Conservation (phyloP, 2,329 filamentous ascomycete genomes). For the Didymella segeticola region DNA sequence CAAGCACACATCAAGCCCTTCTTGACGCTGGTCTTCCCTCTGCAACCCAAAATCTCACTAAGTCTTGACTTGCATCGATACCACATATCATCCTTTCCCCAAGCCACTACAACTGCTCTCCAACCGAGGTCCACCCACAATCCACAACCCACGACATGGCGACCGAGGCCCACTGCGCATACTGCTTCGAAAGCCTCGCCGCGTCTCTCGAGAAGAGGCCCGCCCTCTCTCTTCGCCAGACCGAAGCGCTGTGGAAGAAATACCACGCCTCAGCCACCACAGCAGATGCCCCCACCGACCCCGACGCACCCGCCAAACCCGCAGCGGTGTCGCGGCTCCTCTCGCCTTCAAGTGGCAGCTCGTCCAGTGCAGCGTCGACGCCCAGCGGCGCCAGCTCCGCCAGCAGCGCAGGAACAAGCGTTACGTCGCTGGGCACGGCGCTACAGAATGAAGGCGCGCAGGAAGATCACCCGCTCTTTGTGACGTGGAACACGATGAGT, state of each 20-base stretch:
- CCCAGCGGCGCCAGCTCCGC: conserved; percentile 51
- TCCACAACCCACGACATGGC: conserved; percentile 69
- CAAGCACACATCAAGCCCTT: conserved; percentile 6
- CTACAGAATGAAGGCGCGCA: conserved; percentile 30
- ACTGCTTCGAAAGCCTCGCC: conserved; percentile 87
- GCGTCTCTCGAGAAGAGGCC: conserved; percentile 76
- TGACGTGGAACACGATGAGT: conserved; percentile 88
- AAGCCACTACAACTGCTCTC: not conserved
- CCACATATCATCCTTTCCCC: no score
- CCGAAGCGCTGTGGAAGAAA: conserved; percentile 72
- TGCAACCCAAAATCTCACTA: not conserved
- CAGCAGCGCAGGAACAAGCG: conserved; percentile 55
- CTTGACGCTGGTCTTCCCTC: not conserved
- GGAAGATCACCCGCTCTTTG: conserved; percentile 75
- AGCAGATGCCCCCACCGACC: conserved; percentile 21
- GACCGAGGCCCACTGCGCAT: conserved; percentile 82
- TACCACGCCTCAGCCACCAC: conserved; percentile 51
- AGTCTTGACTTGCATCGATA: not conserved
- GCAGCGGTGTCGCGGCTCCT: conserved; percentile 56
- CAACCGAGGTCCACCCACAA: not conserved
- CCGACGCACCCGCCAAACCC: conserved; percentile 33
- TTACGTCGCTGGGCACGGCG: conserved; percentile 38
- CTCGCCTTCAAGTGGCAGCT: conserved; percentile 51
- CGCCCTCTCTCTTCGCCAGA: conserved; percentile 69
- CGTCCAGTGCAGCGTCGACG: conserved; percentile 58